Base-by-base conservation (phyloP, 164 flowering plant genomes). In the Macadamia integrifolia region DNA sequence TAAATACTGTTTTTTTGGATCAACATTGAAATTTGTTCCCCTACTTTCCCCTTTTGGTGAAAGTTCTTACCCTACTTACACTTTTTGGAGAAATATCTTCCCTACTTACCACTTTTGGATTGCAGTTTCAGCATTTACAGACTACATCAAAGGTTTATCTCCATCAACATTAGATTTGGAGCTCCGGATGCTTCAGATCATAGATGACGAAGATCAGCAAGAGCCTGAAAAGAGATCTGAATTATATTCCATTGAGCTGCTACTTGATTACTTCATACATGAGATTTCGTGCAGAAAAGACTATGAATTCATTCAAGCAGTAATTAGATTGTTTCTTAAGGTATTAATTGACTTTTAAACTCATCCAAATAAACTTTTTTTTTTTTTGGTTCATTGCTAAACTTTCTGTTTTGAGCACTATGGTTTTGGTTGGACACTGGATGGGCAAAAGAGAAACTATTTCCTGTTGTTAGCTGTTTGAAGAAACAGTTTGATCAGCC, bases 111-210 rank as follows among this genome's bases (percentile, higher is more conserved):
- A 28, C 61, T 73, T 69, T 7, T 44, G 18, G 30, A 28, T 73
- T 82, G 81, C 93, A 94, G 98, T 83, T 81, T 70, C 88, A 43
- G 76, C 74, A 44, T 95, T 95, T 57, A 95, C 97, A 7, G 87
- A 89, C 57, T 89, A 89, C 74, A 77, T 92, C 59, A 92, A 95
- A 79, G 82, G 84, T 60, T 73, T 90, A 66, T 92, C 98, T 42
- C 89, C 97, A 53, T 90, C 99, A 59, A 66, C 85, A 52, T 76
- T 95, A 82, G 99, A 95, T 75, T 74, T 92, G 90, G 99, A 95
- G 72, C 87, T 95, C 42, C 80, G 99, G 44, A 84, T 92, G 88
- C 96, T 95, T 76, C 97, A 92, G 74, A 86, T 95, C 62, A 75
- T 92, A 72, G 97, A 95, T 61, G 92, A 88, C 32, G 84, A 83